Base-by-base conservation (phyloP, 2,329 filamentous ascomycete genomes). In the Diaporthe sp. region DNA sequence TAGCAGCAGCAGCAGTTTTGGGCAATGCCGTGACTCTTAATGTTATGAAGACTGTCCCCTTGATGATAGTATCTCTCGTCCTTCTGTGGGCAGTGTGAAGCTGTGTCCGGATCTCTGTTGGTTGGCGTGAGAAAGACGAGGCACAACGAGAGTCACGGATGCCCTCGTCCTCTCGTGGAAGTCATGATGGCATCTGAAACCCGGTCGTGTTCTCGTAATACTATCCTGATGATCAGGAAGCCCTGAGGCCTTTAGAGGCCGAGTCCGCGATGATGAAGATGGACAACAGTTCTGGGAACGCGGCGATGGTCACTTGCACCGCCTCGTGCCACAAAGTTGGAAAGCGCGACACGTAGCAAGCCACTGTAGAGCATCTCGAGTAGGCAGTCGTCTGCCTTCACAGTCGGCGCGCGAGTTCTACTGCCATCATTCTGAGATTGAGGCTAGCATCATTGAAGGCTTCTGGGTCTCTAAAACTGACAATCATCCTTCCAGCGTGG, bases 341-440 rank as follows among this genome's bases (percentile, higher is more conserved):
- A 55, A 72, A 61, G 69, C 58, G 33, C 60, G 45, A 52, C 40
- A 28, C 15, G 50, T 42, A 28, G 42, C 35, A 6, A n/a, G 35
- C 33, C 19, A 13, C n/a, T 19, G 47, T n/a, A 42, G 57, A 22
- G 22, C 47, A 25, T 25, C 50, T 42, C 47, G 13, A 61, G 19
- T 22, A 25, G 10, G 55, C 55, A n/a, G 30, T 33, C 7, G 28
- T 12, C 54, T 35, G 22, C 15, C 5, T 12, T 30, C 30, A 35
- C 19, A 5, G 30, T 25, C 35, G n/a, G 57, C 57, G 25, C 12
- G 12, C 2, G 28, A n/a, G 2, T 22, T 38, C 55, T n/a, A 6
- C 35, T 40, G 35, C 35, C 13, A 17, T 60, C 22, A 28, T 42
- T 35, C 35, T 60, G 35, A 22, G n/a, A n/a, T n/a, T n/a, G n/a